phyloP scores from a whole-genome alignment of 2,329 filamentous ascomycete genomes.

The Sporothrix sp. region DNA sequence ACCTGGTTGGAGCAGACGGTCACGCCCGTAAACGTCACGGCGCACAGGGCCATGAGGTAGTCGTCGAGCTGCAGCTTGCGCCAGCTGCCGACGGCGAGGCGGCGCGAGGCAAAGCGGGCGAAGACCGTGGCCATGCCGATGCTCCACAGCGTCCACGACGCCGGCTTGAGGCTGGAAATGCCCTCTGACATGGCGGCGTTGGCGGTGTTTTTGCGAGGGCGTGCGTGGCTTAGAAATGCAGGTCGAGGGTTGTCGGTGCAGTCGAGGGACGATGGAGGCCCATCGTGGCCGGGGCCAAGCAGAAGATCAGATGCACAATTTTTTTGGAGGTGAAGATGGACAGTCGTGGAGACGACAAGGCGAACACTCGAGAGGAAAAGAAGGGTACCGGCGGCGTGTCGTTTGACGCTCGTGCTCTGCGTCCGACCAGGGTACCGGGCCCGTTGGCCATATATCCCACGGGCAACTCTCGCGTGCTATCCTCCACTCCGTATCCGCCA shows the following conservation, averaged over 20 bases:
- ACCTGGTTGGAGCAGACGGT: conserved; percentile 35
- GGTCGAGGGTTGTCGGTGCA: too few relatives aligned
- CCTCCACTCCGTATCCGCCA: too few relatives aligned
- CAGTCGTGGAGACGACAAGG: not conserved
- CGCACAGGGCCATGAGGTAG: conserved; percentile 44
- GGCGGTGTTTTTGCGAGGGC: not conserved
- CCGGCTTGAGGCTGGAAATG: conserved; percentile 1
- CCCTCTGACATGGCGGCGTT: not conserved
- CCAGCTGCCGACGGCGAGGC: conserved; percentile 33
- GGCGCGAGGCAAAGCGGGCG: conserved; percentile 22
- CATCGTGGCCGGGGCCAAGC: not conserved
- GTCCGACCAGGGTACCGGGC: not conserved
- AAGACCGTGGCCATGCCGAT: conserved; percentile 15
- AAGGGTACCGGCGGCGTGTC: too few relatives aligned
- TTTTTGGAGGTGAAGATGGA: too few relatives aligned
- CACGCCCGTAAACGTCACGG: conserved; percentile 34
- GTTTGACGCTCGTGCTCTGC: too few relatives aligned
- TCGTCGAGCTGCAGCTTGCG: conserved; percentile 45
- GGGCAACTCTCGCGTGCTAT: too few relatives aligned
- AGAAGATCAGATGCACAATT: not conserved
- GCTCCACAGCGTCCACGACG: conserved; percentile 19
- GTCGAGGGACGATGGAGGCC: not conserved
- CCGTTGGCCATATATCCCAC: not conserved
- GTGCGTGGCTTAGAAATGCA: not conserved
- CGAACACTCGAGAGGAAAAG: not conserved